Percentiles rank a stretch among this genome's conserved stretches.
Evolutionary conservation across 495 filamentous ascomycete species (phyloP).

Genomic region (Xylaria telfairii): DNA sequence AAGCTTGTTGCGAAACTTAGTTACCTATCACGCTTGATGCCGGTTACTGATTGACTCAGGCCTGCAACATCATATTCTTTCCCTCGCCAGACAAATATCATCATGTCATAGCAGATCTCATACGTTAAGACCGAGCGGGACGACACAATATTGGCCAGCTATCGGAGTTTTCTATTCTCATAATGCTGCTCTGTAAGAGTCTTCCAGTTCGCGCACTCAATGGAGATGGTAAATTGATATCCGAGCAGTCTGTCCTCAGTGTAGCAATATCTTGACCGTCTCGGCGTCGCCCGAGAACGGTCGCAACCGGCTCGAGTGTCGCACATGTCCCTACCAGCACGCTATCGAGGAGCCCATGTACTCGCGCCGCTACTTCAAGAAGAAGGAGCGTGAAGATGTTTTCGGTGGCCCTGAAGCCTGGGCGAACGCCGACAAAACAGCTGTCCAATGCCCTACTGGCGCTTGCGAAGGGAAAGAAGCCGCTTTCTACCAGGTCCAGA

Average conservation of each 20-base stretch:
- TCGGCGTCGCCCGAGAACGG: constrained; percentile 49
- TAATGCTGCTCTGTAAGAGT: constrained; percentile 73
- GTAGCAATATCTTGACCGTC: constrained; percentile 84
- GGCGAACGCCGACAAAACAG: constrained; percentile 83
- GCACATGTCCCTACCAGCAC: constrained; percentile 90
- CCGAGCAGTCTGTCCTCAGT: constrained; percentile 83
- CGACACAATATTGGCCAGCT: background rate
- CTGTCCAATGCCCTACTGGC: constrained; percentile 78
- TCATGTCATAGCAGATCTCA: constrained; percentile 20
- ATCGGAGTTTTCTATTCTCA: constrained; percentile 23
- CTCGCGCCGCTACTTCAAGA: constrained; percentile 75
- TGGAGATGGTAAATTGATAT: constrained; percentile 12
- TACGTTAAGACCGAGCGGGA: constrained; percentile 8
- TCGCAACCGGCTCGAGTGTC: constrained; percentile 81
- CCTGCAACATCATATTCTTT: background rate
- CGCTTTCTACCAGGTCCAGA: constrained; percentile 95
- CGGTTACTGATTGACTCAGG: background rate
- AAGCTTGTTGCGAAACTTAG: constrained; percentile 10
- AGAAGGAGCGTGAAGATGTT: constrained; percentile 88
- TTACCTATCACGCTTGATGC: background rate
- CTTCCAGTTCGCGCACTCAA: background rate
- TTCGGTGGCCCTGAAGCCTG: constrained; percentile 86
- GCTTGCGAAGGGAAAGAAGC: constrained; percentile 79
- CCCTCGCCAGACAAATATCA: background rate
- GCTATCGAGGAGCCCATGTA: constrained; percentile 73